A percentile compares a stretch with the other conserved stretches of the same genome.
Conservation (phyloP, 371 early-diverging fungal species). For the Mucor lusitanicus region DNA sequence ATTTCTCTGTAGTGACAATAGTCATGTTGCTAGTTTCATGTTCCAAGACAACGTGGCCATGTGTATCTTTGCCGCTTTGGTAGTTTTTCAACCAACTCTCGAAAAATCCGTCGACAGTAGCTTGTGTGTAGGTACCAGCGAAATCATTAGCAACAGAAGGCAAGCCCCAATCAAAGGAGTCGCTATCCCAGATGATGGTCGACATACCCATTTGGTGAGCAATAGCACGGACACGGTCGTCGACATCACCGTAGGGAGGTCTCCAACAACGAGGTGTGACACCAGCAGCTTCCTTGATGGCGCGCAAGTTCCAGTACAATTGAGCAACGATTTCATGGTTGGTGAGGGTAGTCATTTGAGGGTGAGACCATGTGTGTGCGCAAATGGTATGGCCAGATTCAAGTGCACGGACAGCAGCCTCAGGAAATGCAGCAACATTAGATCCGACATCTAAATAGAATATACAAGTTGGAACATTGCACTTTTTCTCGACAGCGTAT, state of each 20-base stretch:
- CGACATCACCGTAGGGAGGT: constrained; percentile 53
- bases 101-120: constrained; percentile 41
- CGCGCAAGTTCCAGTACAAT: constrained; percentile 46
- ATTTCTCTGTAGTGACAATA: constrained; percentile 39
- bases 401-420: constrained; percentile 41
- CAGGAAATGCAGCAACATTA: constrained; percentile 40
- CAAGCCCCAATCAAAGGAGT: constrained; percentile 45
- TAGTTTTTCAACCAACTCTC: constrained; percentile 36
- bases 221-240: constrained; percentile 53
- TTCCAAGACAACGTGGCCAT: constrained; percentile 54
- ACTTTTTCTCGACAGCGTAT: background rate
- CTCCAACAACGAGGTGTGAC: constrained; percentile 55
- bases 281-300: constrained; percentile 54
- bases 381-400: constrained; percentile 45
- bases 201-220: constrained; percentile 48
- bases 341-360: constrained; percentile 43
- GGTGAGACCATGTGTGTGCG: constrained; percentile 59
- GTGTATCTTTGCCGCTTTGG: constrained; percentile 18
- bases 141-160: constrained; percentile 32
- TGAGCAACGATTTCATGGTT: constrained; percentile 49
- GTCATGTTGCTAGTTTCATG: constrained; percentile 54
- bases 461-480: background rate
- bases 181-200: constrained; percentile 46
- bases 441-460: constrained; percentile 45
- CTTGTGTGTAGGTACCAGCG: constrained; percentile 10